Evolutionary conservation across 139 green algal species (phyloP), one percentile per base, ranked within the genome.

Genomic region (Desmodesmus armatus): DNA sequence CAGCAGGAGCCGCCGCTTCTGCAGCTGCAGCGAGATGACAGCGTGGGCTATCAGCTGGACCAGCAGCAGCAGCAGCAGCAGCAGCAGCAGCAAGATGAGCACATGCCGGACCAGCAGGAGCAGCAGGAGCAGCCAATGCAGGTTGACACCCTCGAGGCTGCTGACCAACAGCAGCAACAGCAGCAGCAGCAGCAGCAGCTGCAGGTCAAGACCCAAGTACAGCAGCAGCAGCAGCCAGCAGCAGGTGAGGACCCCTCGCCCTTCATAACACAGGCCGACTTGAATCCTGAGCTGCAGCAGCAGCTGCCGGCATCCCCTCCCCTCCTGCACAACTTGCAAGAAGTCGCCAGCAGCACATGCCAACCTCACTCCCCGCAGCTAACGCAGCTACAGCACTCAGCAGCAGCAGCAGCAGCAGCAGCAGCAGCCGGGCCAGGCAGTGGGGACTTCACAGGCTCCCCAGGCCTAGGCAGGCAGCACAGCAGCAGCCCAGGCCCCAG

Each of bases 321-420:
- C n/a, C n/a, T n/a, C n/a, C n/a, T n/a, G n/a, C n/a, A n/a, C n/a
- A n/a, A n/a, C n/a, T n/a, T n/a, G n/a, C n/a, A n/a, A n/a, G n/a
- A n/a, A n/a, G n/a, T n/a, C 63, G 63, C 31, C 63, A 44, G 63
- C n/a, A 72, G 29, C 27, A 25, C 29, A 43, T 25, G 63, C 31
- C 63, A 72, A 21, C n/a, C n/a, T 25, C 19, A 72, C 31, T 7
- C 7, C 43, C 15, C 7, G 25, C 69, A 78, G 69, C 41, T 60
- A 25, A 31, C 29, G 71, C 2, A 39, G 23, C 17, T 55, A 58
- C 76, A 71, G 49, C 74, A 81, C 49, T 13, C 76, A 72, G 76
- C 76, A 82, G 55, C 76, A 53, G 76, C 76, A 72, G 33, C 74
- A 78, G 47, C 73, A 80, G 76, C 55, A 66, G 73, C 73, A 43